Evolutionary conservation across 805 yeast genomes (phyloP), one percentile per base, ranked within the genome.

Genomic region (Sugiyamaella valdiviana): DNA sequence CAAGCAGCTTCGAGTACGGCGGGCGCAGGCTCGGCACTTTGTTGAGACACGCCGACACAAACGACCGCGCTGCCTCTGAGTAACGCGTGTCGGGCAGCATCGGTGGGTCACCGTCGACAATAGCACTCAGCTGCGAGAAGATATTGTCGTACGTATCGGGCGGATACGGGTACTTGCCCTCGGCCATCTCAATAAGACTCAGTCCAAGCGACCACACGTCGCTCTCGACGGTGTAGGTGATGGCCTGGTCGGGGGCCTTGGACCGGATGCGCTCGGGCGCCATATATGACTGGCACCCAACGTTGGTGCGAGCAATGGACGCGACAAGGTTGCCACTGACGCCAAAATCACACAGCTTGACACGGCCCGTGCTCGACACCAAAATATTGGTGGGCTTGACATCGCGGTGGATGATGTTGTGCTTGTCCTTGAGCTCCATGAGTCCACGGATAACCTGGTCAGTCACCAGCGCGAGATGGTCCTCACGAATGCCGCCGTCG

Each of bases 241-340:
- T 50, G 35, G 58, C 56, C 15, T 56, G 57, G 50, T 57, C 55
- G 2, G 56, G 59, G 20, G 50, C 46, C 21, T 79, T 49, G 76
- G 58, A 78, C 61, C 82, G 81, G 57, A 93, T 93, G 61, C 99
- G 77, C 64, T 91, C 99, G 1, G 99, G 99, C 1, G 98, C 98
- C 98, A 93, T 93, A 66, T 91, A 91, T 1, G 95, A 85, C 68
- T 93, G 99, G 67, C 99, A 91, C 3, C 99, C 99, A 56, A 91
- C 88, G 59, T 93, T 91, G 0, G 99, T 91, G 60, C 88, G 82
- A 14, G 98, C 98, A 58, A 91, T 73, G 0, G 96, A 87, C 1
- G 97, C 96, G 19, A 93, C 98, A 52, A 91, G 71, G 62, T 91
- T 91, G 16, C 98, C 98, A 46, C 89, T 79, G 19, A 91, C 99